Base-by-base conservation (phyloP, 73 alveolate species). In the Tetrahymena elliotti region DNA sequence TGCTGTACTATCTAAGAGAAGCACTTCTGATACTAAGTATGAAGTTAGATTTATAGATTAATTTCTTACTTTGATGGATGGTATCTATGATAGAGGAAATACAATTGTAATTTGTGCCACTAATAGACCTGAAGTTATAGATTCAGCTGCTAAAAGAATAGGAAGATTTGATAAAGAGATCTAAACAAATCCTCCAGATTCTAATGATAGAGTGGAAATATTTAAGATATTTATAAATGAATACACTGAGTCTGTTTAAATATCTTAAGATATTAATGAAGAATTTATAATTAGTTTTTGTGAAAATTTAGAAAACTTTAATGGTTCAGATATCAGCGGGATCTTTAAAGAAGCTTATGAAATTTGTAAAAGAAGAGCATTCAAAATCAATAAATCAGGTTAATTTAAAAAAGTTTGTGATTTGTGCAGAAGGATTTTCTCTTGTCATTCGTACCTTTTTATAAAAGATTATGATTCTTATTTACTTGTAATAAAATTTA, bases 41-140 rank as follows among this genome's bases (percentile, higher is more conserved):
- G 84, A 53, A 33, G 93, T 93, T 34, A 93, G 98, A 84, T 95
- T 95, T 24, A 94, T 96, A 68, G 95, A 96, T 84, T 95, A 96
- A 53, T 92, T 96, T 15, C 84, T 96, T 20, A 94, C 98, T 3
- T 97, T 93, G 38, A 96, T 96, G 98, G 98, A 96, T 84, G 98
- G 98, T 7, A 95, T 96, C 84, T 95, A 95, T 40, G 93, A 95
- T 35, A 40, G 97, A 20, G 98, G 97, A 68, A 94, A 96, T 96
- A 96, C 97, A n/a, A 83, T 97, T 96, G 98, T 98, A 3, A 95
- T 97, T 37, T 98, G 98, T 0, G 99, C 99, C 2, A 97, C 99
- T 16, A 97, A 97, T 93, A 97, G 96, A 68, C 98, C 96, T 94
- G 97, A 97, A 93, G 98, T 96, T 82, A 95, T 97, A 22, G 99